Evolutionary conservation across 2,329 filamentous ascomycete genomes (phyloP).

Genomic region (Xylaria sp.): DNA sequence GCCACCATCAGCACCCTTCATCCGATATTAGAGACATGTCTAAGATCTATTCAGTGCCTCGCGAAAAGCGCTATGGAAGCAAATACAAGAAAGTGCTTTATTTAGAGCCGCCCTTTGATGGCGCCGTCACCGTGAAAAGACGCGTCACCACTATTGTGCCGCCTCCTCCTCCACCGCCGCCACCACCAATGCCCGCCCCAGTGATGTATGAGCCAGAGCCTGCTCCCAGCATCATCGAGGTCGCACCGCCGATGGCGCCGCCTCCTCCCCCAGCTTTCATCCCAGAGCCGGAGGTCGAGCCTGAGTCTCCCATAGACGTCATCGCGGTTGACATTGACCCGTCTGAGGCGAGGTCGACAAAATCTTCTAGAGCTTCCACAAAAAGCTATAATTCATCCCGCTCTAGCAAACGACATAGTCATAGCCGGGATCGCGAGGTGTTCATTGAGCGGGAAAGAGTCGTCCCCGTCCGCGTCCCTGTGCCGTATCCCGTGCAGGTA

Average conservation of each 20-base stretch:
- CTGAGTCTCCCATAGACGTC: slow-evolving; percentile 53
- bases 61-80: slow-evolving; percentile 50
- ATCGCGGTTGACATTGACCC: slow-evolving; percentile 58
- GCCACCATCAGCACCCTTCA: slow-evolving; percentile 2
- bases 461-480: slow-evolving; percentile 57
- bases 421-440: slow-evolving; percentile 57
- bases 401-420: slow-evolving; percentile 42
- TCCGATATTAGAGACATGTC: slow-evolving; percentile 43
- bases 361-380: slow-evolving; percentile 45
- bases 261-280: slow-evolving; percentile 35
- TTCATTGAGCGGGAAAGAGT: slow-evolving; percentile 64
- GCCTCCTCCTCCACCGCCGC: slow-evolving; percentile 44
- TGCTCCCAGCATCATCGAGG: slow-evolving; percentile 42
- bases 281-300: slow-evolving; percentile 38
- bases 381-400: slow-evolving; percentile 46
- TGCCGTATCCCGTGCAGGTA: slow-evolving; percentile 57
- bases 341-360: slow-evolving; percentile 38
- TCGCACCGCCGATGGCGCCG: slow-evolving; percentile 44
- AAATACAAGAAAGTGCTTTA: slow-evolving; percentile 57
- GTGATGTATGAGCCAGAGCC: slow-evolving; percentile 42
- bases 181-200: slow-evolving; percentile 38
- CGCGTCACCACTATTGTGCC: slow-evolving; percentile 55
- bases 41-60: slow-evolving; percentile 48
- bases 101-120: slow-evolving; percentile 54
- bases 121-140: slow-evolving; percentile 52